A percentile compares a stretch with the other conserved stretches of the same genome.
These are phyloP conservation scores for Viola pubescens DNA, from an alignment of 441 rosid genomes.

Conservation along the genomic window DNA sequence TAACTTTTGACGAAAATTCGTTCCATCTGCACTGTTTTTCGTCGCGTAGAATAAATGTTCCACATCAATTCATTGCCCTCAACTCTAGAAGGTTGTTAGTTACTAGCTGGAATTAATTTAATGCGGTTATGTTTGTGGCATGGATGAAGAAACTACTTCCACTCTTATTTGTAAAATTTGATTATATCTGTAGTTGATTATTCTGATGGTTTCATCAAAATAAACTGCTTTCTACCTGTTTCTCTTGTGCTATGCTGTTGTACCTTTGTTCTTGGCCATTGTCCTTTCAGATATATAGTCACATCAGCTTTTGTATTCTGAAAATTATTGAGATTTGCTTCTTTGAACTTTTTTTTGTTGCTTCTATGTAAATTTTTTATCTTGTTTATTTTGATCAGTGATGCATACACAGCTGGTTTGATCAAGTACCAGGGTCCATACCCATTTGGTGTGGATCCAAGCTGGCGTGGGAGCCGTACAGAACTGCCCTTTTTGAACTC, in stretches of 20 bases:
- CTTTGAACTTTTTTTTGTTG: conserved; percentile 1
- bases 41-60: neutral
- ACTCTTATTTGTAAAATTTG: neutral
- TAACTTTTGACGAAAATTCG: too few species aligned
- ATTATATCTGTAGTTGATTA: conserved; percentile 1
- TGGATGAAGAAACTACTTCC: conserved; percentile 1
- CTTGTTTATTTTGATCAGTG: conserved; percentile 40
- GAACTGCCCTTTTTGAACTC: conserved; percentile 92
- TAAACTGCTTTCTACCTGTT: neutral
- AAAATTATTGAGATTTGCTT: conserved; percentile 4
- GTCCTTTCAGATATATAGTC: neutral
- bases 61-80: neutral
- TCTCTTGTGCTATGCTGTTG: conserved; percentile 8
- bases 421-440: conserved; percentile 70
- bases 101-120: too few species aligned
- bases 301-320: neutral
- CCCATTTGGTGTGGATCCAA: conserved; percentile 97
- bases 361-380: conserved; percentile 12
- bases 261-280: neutral
- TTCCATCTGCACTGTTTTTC: too few species aligned
- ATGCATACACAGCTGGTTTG: conserved; percentile 66
- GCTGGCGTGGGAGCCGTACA: conserved; percentile 98
- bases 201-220: neutral
- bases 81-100: too few species aligned
- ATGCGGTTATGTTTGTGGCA: neutral